Evolutionary conservation across 441 rosid species (phyloP).

Genomic region (Lepidium campestre): DNA sequence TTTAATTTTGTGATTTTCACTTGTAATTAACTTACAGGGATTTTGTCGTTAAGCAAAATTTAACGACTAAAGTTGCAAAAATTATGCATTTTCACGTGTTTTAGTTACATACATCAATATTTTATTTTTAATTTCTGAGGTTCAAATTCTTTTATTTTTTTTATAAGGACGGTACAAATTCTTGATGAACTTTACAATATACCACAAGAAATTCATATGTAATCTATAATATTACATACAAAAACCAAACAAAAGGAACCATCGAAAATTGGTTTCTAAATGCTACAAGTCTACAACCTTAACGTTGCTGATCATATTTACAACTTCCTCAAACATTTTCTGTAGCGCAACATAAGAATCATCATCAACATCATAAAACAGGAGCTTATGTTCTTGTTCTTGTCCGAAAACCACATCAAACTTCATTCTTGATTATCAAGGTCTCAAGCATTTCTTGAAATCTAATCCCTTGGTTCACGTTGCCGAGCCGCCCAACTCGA

Average conservation of each 20-base stretch:
- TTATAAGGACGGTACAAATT: not conserved
- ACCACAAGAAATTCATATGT: not conserved
- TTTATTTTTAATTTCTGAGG: no score
- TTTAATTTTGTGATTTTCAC: not conserved
- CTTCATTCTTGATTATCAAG: not conserved
- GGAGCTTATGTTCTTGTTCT: conserved; percentile 1
- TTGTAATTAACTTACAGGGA: not conserved
- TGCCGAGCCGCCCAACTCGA: conserved; percentile 65
- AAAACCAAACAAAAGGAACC: not conserved
- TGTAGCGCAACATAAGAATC: not conserved
- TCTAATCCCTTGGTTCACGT: conserved; percentile 39
- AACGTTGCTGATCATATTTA: conserved; percentile 20
- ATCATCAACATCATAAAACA: not conserved
- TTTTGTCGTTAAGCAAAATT: not conserved
- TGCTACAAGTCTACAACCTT: not conserved
- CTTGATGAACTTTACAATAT: not conserved
- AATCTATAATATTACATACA: not conserved
- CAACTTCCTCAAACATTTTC: conserved; percentile 5
- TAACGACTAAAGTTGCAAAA: not conserved
- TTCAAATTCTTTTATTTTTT: not conserved
- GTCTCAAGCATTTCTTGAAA: not conserved
- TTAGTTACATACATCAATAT: no score
- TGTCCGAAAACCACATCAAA: not conserved
- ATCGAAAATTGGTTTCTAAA: conserved; percentile 10
- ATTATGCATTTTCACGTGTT: not conserved